phyloP scores from a whole-genome alignment of 2,329 filamentous ascomycete genomes.

The Colletotrichum sp. region DNA sequence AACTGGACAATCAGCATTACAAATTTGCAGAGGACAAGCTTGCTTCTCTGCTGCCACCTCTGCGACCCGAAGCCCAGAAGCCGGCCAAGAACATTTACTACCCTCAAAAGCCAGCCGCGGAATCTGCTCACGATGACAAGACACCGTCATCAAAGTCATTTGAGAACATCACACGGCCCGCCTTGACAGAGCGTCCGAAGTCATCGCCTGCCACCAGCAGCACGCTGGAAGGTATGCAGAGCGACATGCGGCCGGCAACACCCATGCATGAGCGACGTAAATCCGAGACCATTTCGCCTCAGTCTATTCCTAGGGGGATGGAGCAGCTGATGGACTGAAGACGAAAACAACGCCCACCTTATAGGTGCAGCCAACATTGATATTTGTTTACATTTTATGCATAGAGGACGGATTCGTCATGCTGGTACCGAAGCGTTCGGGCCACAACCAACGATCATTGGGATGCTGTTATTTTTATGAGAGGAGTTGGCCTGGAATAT shows the following conservation, averaged over 20 bases:
- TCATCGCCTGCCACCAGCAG: constrained; percentile 8
- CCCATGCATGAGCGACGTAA: constrained; percentile 6
- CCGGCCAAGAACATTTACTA: constrained; percentile 23
- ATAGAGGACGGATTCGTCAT: constrained; percentile 11
- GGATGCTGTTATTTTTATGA: background rate
- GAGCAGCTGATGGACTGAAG: constrained; percentile 37
- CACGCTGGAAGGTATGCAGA: background rate
- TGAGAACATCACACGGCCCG: background rate
- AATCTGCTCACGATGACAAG: background rate
- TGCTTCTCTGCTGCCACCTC: constrained; percentile 24
- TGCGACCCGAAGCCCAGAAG: constrained; percentile 26
- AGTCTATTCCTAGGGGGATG: constrained; percentile 45
- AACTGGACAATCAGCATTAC: constrained; percentile 22
- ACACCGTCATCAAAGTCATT: background rate
- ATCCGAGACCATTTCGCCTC: constrained; percentile 48
- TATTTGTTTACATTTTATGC: background rate
- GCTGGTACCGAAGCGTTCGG: constrained; percentile 20
- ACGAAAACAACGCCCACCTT: background rate
- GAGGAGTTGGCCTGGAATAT: background rate
- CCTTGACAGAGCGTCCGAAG: constrained; percentile 8
- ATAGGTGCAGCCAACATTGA: background rate
- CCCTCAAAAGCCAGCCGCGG: background rate
- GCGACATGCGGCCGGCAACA: constrained; percentile 5
- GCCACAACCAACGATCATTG: background rate
- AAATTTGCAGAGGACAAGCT: constrained; percentile 25